Evolutionary conservation across 345 rosid genomes (phyloP).

Genomic region (Pistacia atlantica): DNA sequence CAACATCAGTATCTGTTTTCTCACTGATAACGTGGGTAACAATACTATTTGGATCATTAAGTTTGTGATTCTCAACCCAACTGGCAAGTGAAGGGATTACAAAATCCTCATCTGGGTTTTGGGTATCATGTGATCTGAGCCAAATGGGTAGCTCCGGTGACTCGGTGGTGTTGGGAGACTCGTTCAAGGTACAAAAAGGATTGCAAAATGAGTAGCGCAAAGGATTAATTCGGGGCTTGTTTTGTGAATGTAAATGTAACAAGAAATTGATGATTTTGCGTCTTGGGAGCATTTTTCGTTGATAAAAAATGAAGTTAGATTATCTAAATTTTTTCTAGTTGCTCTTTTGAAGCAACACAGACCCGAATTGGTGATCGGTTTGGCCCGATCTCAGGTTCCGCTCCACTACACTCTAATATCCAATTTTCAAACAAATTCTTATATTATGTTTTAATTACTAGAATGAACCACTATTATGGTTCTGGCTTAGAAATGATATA

Average conservation of each 20-base stretch:
- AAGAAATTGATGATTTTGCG: constrained; percentile 13
- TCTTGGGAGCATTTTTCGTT: constrained; percentile 28
- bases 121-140: constrained; percentile 42
- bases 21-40: constrained; percentile 16
- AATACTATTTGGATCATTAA: constrained; percentile 14
- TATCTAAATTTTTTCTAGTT: no score
- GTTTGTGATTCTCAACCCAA: constrained; percentile 53
- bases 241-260: background rate
- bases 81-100: constrained; percentile 70
- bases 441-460: no score
- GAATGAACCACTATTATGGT: no score
- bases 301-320: background rate
- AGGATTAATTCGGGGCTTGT: constrained; percentile 19
- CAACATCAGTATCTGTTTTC: constrained; percentile 39
- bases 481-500: no score
- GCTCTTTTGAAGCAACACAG: no score
- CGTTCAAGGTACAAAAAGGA: constrained; percentile 25
- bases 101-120: constrained; percentile 57
- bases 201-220: constrained; percentile 23
- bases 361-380: no score
- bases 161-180: constrained; percentile 38
- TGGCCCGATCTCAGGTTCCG: no score
- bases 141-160: constrained; percentile 73
- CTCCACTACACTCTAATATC: no score
- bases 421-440: no score